These are phyloP conservation scores for Penicillium italicum DNA, from an alignment of 2,329 filamentous ascomycete genomes.

Conservation along the genomic window DNA sequence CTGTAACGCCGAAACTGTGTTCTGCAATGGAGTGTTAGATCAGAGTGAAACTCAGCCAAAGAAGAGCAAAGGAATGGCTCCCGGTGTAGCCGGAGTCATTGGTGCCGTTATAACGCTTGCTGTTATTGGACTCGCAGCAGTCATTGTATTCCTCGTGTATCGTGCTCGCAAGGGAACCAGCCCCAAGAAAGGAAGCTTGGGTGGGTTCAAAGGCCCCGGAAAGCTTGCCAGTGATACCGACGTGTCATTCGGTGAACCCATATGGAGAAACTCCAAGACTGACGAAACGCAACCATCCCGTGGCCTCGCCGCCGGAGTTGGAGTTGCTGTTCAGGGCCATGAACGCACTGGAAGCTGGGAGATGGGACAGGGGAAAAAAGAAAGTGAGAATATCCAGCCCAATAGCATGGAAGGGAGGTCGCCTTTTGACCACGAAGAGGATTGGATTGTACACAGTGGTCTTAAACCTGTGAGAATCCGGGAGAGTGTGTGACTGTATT, in stretches of 20 bases:
- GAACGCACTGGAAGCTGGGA: constrained; percentile 59
- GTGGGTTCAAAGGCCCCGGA: constrained; percentile 55
- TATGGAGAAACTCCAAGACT: constrained; percentile 39
- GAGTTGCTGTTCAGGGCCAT: constrained; percentile 39
- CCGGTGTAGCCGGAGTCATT: constrained; percentile 53
- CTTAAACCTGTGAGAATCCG: constrained; percentile 44
- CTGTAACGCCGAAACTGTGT: constrained; percentile 48
- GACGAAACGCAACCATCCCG: constrained; percentile 29
- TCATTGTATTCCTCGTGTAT: constrained; percentile 41
- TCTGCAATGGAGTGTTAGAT: constrained; percentile 48
- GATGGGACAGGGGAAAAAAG: constrained; percentile 40
- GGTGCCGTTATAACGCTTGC: constrained; percentile 53
- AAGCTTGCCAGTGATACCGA: constrained; percentile 56
- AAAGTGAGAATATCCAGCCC: constrained; percentile 12
- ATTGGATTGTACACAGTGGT: constrained; percentile 36
- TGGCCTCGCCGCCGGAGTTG: constrained; percentile 14
- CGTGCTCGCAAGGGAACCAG: constrained; percentile 44
- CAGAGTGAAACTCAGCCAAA: not conserved
- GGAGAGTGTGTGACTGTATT: constrained; percentile 44
- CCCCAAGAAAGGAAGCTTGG: constrained; percentile 39
- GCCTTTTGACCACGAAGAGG: constrained; percentile 46
- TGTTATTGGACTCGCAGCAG: constrained; percentile 43
- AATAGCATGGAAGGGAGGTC: constrained; percentile 13
- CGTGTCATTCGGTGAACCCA: constrained; percentile 42
- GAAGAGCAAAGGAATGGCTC: constrained; percentile 32